phyloP scores from a whole-genome alignment of 75 land plant species.

The Pseudotsuga menziesii region DNA sequence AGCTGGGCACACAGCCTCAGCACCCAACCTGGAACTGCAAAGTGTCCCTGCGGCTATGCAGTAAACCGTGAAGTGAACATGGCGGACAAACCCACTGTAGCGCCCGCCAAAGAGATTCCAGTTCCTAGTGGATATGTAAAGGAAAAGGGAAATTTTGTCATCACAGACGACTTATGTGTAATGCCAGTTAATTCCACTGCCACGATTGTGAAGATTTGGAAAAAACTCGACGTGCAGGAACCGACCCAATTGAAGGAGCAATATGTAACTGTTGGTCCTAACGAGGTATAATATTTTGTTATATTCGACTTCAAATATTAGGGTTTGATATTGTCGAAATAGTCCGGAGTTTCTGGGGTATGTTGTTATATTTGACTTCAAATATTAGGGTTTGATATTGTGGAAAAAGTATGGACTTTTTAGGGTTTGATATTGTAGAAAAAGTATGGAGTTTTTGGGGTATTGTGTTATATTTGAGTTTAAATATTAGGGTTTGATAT shows the following conservation, averaged over 20 bases:
- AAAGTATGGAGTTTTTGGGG: too few relatives aligned
- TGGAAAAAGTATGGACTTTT: too few relatives aligned
- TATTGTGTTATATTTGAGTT: too few relatives aligned
- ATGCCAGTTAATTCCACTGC: background rate
- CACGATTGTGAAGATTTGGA: background rate
- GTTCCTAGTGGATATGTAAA: background rate
- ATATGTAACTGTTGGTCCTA: background rate
- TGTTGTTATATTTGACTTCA: too few relatives aligned
- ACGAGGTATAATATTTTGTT: background rate
- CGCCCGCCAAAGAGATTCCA: background rate
- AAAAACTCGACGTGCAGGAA: background rate
- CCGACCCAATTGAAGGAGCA: background rate
- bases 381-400: too few relatives aligned
- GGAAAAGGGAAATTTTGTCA: background rate
- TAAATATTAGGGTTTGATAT: too few relatives aligned
- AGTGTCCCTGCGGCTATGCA: background rate
- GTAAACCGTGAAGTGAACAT: background rate
- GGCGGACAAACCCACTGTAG: background rate
- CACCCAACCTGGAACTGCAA: background rate
- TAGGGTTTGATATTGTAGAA: too few relatives aligned
- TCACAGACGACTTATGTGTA: background rate
- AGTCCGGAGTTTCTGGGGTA: too few relatives aligned
- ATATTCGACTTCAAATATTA: too few relatives aligned
- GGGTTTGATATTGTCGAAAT: too few relatives aligned
- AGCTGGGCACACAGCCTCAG: background rate